Conservation (phyloP, 2,329 filamentous ascomycete genomes). For the Pseudonectria buxi region DNA sequence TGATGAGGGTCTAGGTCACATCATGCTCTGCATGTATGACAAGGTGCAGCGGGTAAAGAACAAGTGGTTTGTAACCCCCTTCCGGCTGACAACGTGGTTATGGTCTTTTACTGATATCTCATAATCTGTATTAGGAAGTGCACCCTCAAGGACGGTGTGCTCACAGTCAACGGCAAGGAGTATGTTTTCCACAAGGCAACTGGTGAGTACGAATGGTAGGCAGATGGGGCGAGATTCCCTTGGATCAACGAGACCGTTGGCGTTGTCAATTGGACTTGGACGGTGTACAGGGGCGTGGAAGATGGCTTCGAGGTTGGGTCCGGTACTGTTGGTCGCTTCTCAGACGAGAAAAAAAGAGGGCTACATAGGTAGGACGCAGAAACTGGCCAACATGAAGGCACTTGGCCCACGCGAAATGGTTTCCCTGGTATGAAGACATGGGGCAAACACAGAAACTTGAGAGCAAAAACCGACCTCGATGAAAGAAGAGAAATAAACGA, state of each 20-base stretch:
- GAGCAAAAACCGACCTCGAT: too few relatives aligned
- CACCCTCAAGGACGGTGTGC: constrained; percentile 89
- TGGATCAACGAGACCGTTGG: background rate
- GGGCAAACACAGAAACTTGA: too few relatives aligned
- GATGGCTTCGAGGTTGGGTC: too few relatives aligned
- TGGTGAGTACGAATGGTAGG: constrained; percentile 94
- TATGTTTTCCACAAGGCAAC: constrained; percentile 97
- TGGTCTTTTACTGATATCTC: constrained; percentile 6
- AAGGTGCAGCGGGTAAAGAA: constrained; percentile 99
- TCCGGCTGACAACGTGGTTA: background rate
- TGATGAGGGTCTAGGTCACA: constrained; percentile 75
- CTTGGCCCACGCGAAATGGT: too few relatives aligned
- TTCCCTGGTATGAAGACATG: too few relatives aligned
- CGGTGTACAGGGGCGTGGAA: too few relatives aligned
- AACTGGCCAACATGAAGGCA: too few relatives aligned
- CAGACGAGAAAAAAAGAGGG: too few relatives aligned
- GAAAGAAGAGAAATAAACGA: too few relatives aligned
- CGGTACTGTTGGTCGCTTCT: too few relatives aligned
- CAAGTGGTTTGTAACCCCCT: constrained; percentile 65
- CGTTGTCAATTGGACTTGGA: too few relatives aligned
- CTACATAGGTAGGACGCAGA: too few relatives aligned
- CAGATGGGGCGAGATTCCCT: background rate
- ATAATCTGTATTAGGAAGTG: constrained; percentile 64
- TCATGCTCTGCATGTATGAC: constrained; percentile 99
- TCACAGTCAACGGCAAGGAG: constrained; percentile 89